Evolutionary conservation across 1,284 basidiomycete genomes (phyloP).

Genomic region (Austroboletus rostrupii): DNA sequence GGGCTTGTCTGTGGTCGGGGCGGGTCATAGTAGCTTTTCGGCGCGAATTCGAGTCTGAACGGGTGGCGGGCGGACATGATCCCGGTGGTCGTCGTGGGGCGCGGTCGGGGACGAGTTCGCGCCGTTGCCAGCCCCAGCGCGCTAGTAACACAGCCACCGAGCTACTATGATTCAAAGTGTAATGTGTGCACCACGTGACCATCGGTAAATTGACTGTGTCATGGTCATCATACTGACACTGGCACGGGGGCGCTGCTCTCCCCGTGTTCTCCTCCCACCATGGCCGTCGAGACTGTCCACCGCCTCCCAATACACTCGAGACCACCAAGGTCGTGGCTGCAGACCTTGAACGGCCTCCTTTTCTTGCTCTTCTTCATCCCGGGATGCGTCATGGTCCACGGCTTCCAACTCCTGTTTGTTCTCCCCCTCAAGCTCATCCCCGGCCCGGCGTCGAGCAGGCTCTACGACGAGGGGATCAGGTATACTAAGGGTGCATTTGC

Average conservation of each 20-base stretch:
- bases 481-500: slow-evolving; percentile 85
- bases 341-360: slow-evolving; percentile 47
- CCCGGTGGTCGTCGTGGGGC: too few relatives aligned
- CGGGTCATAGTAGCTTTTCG: slow-evolving; percentile 16
- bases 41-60: neutral
- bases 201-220: slow-evolving; percentile 9
- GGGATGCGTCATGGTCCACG: slow-evolving; percentile 67
- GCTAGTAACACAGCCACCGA: slow-evolving; percentile 3
- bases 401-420: slow-evolving; percentile 66
- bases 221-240: slow-evolving; percentile 17
- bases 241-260: neutral
- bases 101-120: neutral
- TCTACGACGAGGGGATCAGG: slow-evolving; percentile 67
- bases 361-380: slow-evolving; percentile 64
- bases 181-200: slow-evolving; percentile 18
- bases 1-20: slow-evolving; percentile 31
- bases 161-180: neutral
- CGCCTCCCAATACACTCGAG: slow-evolving; percentile 58
- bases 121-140: neutral
- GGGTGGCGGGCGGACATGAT: neutral
- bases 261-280: slow-evolving; percentile 7
- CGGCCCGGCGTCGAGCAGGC: slow-evolving; percentile 36
- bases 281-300: slow-evolving; percentile 34
- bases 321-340: slow-evolving; percentile 52
- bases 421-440: slow-evolving; percentile 60